phyloP scores from a whole-genome alignment of 2,329 filamentous ascomycete genomes.

The Cryphonectria naterciae region DNA sequence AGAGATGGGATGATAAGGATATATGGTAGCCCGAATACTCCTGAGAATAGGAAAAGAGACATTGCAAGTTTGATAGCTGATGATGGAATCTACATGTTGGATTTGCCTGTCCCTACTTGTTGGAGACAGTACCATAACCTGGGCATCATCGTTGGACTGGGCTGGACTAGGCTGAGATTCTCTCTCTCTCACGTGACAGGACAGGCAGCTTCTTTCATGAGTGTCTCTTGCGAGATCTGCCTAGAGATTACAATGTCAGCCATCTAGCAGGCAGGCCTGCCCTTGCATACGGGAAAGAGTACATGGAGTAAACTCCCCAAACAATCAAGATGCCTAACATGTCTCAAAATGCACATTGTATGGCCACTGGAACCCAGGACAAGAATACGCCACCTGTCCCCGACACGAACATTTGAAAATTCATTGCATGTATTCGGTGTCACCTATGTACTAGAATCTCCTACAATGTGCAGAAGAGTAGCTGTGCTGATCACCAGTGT shows the following conservation, averaged over 20 bases:
- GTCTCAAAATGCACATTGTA: neutral
- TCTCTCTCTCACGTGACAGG: neutral
- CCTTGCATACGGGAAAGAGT: too few species aligned
- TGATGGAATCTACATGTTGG: too few species aligned
- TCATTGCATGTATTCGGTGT: neutral
- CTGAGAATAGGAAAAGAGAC: too few species aligned
- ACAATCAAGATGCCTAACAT: neutral
- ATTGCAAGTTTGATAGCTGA: too few species aligned
- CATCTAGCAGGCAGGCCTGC: neutral
- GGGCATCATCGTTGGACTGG: too few species aligned
- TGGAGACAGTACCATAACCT: too few species aligned
- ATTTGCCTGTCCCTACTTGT: too few species aligned
- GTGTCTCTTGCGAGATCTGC: neutral
- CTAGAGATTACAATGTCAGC: neutral
- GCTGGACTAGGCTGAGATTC: neutral
- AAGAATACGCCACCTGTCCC: neutral
- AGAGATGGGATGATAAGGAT: too few species aligned
- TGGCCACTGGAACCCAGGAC: neutral
- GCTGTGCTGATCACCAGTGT: neutral
- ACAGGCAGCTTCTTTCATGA: neutral
- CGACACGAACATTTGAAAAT: neutral
- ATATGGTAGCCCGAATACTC: too few species aligned
- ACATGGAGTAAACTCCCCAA: neutral
- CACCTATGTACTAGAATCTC: neutral
- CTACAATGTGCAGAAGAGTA: neutral